Percentiles rank a stretch among this genome's conserved stretches.
phyloP scores from a whole-genome alignment of 2,329 filamentous ascomycete genomes.

The Pestalotiopsis sp. region DNA sequence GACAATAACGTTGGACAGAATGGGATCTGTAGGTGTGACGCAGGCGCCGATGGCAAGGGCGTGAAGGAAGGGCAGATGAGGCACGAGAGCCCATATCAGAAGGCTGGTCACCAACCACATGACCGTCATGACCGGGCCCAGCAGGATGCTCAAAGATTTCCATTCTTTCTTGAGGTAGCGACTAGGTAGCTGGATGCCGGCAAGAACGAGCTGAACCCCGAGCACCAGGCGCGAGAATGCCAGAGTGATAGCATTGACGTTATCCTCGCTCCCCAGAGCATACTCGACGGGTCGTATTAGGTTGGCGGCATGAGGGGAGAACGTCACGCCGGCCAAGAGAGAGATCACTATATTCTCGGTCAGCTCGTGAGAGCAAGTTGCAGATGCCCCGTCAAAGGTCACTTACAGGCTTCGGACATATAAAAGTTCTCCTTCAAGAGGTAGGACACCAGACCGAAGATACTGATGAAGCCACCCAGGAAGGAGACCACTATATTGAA shows the following conservation, averaged over 20 bases:
- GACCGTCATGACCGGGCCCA: constrained; percentile 80
- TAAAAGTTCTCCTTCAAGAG: constrained; percentile 89
- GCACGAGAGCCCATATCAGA: constrained; percentile 76
- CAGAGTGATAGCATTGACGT: constrained; percentile 74
- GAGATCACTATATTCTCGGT: constrained; percentile 70
- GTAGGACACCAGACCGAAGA: constrained; percentile 91
- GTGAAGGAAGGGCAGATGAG: constrained; percentile 72
- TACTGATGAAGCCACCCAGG: constrained; percentile 82
- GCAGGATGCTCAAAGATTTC: constrained; percentile 72
- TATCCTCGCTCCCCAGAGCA: constrained; percentile 56
- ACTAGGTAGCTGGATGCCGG: constrained; percentile 84
- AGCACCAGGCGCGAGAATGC: constrained; percentile 87
- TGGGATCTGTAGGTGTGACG: constrained; percentile 89
- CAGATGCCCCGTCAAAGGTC: background rate
- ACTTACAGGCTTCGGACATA: constrained; percentile 84
- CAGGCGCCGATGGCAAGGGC: constrained; percentile 82
- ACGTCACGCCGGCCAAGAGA: constrained; percentile 74
- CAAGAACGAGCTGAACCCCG: constrained; percentile 86
- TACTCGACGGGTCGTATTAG: constrained; percentile 78
- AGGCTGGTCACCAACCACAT: constrained; percentile 89
- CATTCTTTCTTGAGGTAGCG: constrained; percentile 80
- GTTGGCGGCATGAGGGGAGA: constrained; percentile 78
- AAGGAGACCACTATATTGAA: constrained; percentile 86
- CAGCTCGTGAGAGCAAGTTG: background rate
- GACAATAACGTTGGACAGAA: constrained; percentile 86